Conservation (phyloP, 345 rosid species). For the Triadica sebifera region DNA sequence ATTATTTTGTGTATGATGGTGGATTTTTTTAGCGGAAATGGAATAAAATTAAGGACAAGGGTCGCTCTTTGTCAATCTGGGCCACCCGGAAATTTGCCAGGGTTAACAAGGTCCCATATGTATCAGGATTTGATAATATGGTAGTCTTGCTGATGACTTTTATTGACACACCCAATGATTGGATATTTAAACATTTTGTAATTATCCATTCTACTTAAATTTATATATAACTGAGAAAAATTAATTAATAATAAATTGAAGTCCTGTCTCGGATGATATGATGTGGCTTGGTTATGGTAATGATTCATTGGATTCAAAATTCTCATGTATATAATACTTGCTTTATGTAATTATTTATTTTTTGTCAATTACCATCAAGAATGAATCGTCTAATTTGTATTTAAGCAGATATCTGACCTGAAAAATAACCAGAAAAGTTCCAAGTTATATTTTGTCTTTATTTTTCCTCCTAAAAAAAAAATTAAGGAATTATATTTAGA, state of each 20-base stretch:
- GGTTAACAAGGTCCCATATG: background rate
- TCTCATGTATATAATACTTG: background rate
- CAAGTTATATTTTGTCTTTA: background rate
- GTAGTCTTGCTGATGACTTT: background rate
- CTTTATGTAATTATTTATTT: background rate
- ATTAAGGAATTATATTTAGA: background rate
- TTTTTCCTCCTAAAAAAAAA: too few species aligned
- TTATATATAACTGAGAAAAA: background rate
- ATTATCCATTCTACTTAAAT: background rate
- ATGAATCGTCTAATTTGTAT: background rate
- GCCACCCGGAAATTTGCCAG: too few species aligned
- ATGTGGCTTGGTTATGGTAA: background rate
- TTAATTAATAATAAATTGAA: background rate
- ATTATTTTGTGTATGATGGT: too few species aligned
- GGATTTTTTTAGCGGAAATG: too few species aligned
- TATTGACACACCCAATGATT: constrained; percentile 10
- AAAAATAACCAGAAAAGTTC: background rate
- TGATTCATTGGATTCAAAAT: background rate
- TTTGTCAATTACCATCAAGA: background rate
- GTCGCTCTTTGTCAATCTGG: too few species aligned
- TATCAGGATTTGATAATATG: background rate
- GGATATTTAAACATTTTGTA: background rate
- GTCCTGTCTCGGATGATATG: background rate
- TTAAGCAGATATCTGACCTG: background rate
- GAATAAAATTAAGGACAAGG: too few species aligned